Evolutionary conservation across 345 rosid genomes (phyloP).

Genomic region (Hirschfeldia incana): DNA sequence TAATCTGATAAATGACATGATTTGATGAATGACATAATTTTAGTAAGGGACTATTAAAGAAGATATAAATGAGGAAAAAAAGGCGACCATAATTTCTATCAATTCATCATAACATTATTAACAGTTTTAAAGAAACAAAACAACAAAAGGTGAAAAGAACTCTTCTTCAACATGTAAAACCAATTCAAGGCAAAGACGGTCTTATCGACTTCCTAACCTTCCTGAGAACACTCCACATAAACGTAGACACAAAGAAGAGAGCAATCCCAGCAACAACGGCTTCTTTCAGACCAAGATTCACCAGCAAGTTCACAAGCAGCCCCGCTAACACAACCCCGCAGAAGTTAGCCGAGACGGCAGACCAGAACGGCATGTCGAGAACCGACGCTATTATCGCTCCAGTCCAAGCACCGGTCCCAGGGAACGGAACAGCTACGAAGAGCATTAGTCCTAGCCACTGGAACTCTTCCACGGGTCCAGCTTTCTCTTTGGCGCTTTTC

Average conservation of each 20-base stretch:
- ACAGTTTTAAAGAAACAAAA: neutral
- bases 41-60: no score
- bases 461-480: slow-evolving; percentile 89
- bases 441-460: slow-evolving; percentile 95
- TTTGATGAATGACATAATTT: no score
- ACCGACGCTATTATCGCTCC: slow-evolving; percentile 86
- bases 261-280: slow-evolving; percentile 62
- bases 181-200: slow-evolving; percentile 34
- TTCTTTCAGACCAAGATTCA: slow-evolving; percentile 79
- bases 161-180: neutral
- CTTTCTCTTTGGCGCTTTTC: slow-evolving; percentile 71
- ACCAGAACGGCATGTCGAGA: slow-evolving; percentile 92
- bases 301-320: slow-evolving; percentile 77
- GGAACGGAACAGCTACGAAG: slow-evolving; percentile 94
- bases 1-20: no score
- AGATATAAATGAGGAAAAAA: no score
- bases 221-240: slow-evolving; percentile 85
- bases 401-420: slow-evolving; percentile 97
- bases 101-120: no score
- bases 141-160: slow-evolving; percentile 10
- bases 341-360: slow-evolving; percentile 77
- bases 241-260: slow-evolving; percentile 71
- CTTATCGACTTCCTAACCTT: slow-evolving; percentile 55
- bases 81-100: no score
- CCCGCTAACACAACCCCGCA: slow-evolving; percentile 80